Conservation (phyloP, 805 yeast species). For the Starmerella etchellsii region DNA sequence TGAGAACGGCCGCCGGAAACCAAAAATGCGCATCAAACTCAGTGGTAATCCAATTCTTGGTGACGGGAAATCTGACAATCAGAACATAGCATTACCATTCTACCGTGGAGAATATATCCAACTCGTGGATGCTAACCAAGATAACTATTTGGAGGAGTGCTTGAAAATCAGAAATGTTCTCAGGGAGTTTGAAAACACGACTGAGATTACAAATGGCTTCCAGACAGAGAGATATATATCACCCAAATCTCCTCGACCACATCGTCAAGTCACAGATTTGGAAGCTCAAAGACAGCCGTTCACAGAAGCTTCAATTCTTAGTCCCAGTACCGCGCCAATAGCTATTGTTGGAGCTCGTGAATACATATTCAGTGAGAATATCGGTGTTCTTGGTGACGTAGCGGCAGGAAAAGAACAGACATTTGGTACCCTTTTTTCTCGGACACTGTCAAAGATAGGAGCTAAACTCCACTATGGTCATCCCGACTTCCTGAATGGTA, state of each 20-base stretch:
- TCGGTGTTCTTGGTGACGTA: conserved; percentile 71
- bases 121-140: conserved; percentile 73
- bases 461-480: conserved; percentile 80
- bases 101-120: conserved; percentile 73
- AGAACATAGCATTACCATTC: conserved; percentile 61
- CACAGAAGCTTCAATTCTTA: conserved; percentile 1
- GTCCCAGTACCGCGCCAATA: conserved; percentile 35
- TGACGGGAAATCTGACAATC: conserved; percentile 77
- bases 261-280: neutral
- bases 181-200: conserved; percentile 51
- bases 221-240: neutral
- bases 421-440: conserved; percentile 70
- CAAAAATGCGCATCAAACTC: conserved; percentile 49
- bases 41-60: conserved; percentile 77
- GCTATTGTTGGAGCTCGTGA: conserved; percentile 79
- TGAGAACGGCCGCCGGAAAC: conserved; percentile 45
- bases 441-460: conserved; percentile 70
- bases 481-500: conserved; percentile 65
- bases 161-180: conserved; percentile 61
- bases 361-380: conserved; percentile 69
- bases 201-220: neutral
- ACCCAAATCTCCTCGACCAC: neutral
- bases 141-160: conserved; percentile 70
- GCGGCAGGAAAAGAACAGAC: conserved; percentile 87
- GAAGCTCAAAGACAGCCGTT: neutral